Evolutionary conservation across 176 grass and related monocot species (phyloP).

Genomic region (Carex scoparia): DNA sequence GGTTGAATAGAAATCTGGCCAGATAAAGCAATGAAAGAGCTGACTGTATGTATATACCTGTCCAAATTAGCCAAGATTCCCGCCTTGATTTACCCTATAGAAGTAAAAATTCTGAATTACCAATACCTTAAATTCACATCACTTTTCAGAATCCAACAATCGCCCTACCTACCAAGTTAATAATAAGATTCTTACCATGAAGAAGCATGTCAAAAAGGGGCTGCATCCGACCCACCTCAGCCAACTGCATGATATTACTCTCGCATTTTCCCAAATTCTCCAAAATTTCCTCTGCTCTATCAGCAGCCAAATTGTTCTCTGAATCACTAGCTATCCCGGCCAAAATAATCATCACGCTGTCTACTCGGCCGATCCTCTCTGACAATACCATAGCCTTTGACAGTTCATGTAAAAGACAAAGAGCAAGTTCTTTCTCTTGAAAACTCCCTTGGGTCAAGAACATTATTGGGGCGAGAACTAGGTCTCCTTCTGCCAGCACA

Average conservation of each 20-base stretch:
- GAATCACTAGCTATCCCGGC: constrained; percentile 39
- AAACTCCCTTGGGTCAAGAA: constrained; percentile 44
- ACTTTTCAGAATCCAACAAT: constrained; percentile 7
- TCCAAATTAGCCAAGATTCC: neutral
- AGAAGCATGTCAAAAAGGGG: constrained; percentile 58
- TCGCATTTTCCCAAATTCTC: constrained; percentile 52
- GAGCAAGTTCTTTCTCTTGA: constrained; percentile 51
- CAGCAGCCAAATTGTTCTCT: constrained; percentile 13
- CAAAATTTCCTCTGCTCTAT: constrained; percentile 43
- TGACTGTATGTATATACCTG: neutral
- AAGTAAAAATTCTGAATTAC: neutral
- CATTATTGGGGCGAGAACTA: constrained; percentile 42
- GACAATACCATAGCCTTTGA: constrained; percentile 41
- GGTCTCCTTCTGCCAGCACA: constrained; percentile 34
- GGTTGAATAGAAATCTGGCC: neutral
- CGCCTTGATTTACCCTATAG: neutral
- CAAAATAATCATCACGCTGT: constrained; percentile 55
- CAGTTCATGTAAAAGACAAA: constrained; percentile 52
- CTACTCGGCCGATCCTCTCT: constrained; percentile 42
- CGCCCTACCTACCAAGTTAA: neutral
- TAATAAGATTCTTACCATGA: constrained; percentile 36
- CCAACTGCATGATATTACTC: constrained; percentile 48
- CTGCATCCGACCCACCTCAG: constrained; percentile 64
- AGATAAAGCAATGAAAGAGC: constrained; percentile 3
- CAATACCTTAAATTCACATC: neutral